A percentile compares a stretch with the other conserved stretches of the same genome.
Evolutionary conservation across 2,329 filamentous ascomycete genomes (phyloP).

Genomic region (Ceratocystis destructans): DNA sequence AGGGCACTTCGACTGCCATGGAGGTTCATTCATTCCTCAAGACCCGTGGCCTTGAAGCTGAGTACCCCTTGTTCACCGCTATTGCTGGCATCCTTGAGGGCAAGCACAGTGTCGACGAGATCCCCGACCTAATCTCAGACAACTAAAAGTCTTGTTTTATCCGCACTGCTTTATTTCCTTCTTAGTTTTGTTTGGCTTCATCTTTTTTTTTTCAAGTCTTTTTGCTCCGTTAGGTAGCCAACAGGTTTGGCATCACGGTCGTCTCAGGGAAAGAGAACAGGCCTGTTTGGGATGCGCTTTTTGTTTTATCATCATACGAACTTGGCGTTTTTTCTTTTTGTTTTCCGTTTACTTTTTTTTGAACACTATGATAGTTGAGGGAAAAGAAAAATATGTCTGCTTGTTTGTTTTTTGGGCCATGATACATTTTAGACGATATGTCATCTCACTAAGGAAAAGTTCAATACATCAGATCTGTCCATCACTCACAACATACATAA

Average conservation of each 20-base stretch:
- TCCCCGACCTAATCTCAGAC: slow-evolving; percentile 52
- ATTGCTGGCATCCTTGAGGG: slow-evolving; percentile 68
- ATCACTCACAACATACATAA: background rate
- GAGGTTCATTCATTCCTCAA: slow-evolving; percentile 87
- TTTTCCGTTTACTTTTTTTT: slow-evolving; percentile 12
- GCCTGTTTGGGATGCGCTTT: background rate
- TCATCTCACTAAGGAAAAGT: slow-evolving; percentile 7
- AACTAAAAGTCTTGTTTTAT: slow-evolving; percentile 13
- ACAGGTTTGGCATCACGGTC: slow-evolving; percentile 17
- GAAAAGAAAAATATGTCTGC: background rate
- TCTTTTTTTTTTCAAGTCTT: slow-evolving; percentile 1
- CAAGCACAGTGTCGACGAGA: slow-evolving; percentile 62
- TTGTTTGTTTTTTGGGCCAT: slow-evolving; percentile 11
- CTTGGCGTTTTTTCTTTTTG: slow-evolving; percentile 8
- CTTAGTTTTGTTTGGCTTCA: slow-evolving; percentile 9
- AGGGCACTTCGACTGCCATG: slow-evolving; percentile 80
- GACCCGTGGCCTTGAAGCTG: slow-evolving; percentile 58
- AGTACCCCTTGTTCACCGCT: slow-evolving; percentile 87
- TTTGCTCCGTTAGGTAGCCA: slow-evolving; percentile 15
- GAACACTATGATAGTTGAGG: background rate
- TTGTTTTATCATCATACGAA: background rate
- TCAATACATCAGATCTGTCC: slow-evolving; percentile 11
- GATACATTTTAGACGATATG: slow-evolving; percentile 16
- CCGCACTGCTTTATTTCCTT: slow-evolving; percentile 2
- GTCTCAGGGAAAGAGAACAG: slow-evolving; percentile 16